Base-by-base conservation (phyloP, 768 basidiomycete genomes). In the Chiua virens region DNA sequence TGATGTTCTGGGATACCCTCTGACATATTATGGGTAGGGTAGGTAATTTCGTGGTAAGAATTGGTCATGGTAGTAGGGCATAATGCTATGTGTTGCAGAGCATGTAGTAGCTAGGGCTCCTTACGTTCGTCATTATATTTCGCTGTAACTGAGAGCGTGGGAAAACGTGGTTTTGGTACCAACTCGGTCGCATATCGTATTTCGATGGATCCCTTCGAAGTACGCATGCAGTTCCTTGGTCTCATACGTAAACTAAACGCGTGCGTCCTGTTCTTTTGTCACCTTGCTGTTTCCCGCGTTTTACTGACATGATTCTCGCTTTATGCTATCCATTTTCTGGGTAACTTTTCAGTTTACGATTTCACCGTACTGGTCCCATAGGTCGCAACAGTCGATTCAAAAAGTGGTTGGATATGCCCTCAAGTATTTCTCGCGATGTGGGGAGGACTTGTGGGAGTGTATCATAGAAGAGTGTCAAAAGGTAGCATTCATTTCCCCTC, bases 371-470 rank as follows among this genome's bases (percentile, higher is more conserved):
- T 4, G 15, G 18, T 17, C 38, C 22, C 30, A n/a, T 25, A 92
- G 89, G 59, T 85, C 91, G 25, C 91, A 92, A 62, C 85, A 83
- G 61, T 93, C 90, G 13, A 94, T 95, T 47, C 89, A 91, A 68
- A 90, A 87, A 67, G 87, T 89, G 32, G 93, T 95, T 28, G 77
- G 79, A 9, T 95, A 85, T 61, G 90, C 92, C 0, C 76, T 94
- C 49, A 93, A 93, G 66, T 86, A 89, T 62, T 93, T 87, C 47
- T 75, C 86, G 6, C 80, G 80, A 50, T 94, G 92, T 49, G 92
- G 90, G 7, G 92, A 96, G 61, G 92, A 97, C 67, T 69, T 96
- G 11, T 96, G 93, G 94, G 92, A 95, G 59, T 95, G 92, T 59
- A 80, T 96, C 35, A 71, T 93, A 22, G 92, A 96, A 64, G 91